These are phyloP conservation scores for Talaromyces sp. DNA, from an alignment of 2,329 filamentous ascomycete species.

Conservation along the genomic window DNA sequence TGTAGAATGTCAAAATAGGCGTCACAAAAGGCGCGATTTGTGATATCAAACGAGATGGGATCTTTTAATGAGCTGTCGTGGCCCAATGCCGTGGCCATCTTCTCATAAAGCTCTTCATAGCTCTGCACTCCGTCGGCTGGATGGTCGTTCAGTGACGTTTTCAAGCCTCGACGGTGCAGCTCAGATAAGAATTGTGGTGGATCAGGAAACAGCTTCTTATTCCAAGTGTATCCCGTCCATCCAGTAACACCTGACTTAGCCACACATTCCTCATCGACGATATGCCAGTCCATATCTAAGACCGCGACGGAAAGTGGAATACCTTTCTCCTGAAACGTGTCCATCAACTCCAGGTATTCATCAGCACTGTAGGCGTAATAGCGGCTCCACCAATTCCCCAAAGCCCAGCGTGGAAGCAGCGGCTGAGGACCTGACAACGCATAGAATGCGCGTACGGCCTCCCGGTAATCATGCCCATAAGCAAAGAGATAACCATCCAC, in stretches of 20 bases:
- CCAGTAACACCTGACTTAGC: conserved; percentile 40
- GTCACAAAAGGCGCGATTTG: conserved; percentile 53
- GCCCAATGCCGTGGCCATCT: conserved; percentile 52
- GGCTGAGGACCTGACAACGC: conserved; percentile 56
- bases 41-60: conserved; percentile 57
- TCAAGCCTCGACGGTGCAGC: conserved; percentile 53
- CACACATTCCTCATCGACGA: conserved; percentile 49
- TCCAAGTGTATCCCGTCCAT: conserved; percentile 64
- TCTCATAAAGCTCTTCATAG: conserved; percentile 56
- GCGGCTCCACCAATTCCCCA: conserved; percentile 66
- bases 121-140: conserved; percentile 57
- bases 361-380: conserved; percentile 58
- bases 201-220: conserved; percentile 56
- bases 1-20: conserved; percentile 60
- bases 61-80: conserved; percentile 51
- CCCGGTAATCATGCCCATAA: conserved; percentile 57
- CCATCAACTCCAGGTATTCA: conserved; percentile 58
- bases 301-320: conserved; percentile 60
- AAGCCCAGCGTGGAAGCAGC: conserved; percentile 54
- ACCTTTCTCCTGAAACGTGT: conserved; percentile 49
- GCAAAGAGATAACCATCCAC: conserved; percentile 60
- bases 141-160: conserved; percentile 60
- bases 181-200: conserved; percentile 51
- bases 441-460: conserved; percentile 55
- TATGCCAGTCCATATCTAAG: conserved; percentile 66